These are phyloP conservation scores for Endothia cerciana DNA, from an alignment of 2,329 filamentous ascomycete genomes.

Conservation along the genomic window DNA sequence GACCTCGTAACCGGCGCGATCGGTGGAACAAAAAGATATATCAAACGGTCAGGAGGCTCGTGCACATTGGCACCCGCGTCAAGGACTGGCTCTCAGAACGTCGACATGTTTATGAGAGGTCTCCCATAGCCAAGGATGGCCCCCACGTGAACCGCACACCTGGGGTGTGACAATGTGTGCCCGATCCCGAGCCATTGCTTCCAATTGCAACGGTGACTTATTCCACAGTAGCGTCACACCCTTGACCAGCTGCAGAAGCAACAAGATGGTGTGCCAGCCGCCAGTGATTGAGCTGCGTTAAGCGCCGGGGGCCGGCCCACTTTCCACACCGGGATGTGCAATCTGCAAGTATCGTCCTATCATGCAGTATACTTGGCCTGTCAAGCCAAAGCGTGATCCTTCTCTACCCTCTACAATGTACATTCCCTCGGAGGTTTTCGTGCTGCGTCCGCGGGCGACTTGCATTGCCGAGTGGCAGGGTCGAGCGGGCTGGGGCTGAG, in stretches of 20 bases:
- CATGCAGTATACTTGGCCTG: not conserved
- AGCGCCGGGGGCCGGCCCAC: not conserved
- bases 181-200: not conserved
- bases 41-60: not conserved
- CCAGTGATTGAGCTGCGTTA: constrained; percentile 1
- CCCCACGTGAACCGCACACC: not conserved
- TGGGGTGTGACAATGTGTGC: not conserved
- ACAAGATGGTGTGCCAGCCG: not conserved
- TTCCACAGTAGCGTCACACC: not conserved
- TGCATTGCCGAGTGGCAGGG: not conserved
- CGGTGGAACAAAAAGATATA: not conserved
- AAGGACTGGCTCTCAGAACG: not conserved
- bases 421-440: not conserved
- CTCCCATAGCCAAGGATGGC: not conserved
- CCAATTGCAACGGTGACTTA: not conserved
- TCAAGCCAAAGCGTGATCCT: not conserved
- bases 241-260: not conserved
- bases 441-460: not conserved
- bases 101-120: not conserved
- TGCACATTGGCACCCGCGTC: not conserved
- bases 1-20: not conserved
- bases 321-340: not conserved
- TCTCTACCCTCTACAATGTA: not conserved
- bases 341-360: not conserved
- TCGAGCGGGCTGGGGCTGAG: not conserved